phyloP scores from a whole-genome alignment of 2,329 filamentous ascomycete genomes.

The Epichloe brachyelytri region DNA sequence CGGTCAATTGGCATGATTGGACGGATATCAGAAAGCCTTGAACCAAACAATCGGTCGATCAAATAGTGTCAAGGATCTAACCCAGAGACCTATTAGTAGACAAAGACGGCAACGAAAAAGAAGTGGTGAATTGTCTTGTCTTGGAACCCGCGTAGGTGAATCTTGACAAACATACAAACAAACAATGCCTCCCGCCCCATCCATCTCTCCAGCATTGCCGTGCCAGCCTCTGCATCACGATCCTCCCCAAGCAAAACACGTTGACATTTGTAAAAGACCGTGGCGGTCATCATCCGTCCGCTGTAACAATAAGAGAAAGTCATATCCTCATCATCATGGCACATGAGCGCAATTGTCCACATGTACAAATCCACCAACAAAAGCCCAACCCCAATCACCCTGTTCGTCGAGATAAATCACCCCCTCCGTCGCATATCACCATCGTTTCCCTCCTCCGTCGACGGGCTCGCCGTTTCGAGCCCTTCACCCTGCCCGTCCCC shows the following conservation, averaged over 20 bases:
- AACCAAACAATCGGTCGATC: too few relatives aligned
- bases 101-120: not conserved
- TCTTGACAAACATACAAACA: not conserved
- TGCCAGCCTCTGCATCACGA: not conserved
- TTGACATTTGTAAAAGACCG: not conserved
- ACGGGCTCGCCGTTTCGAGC: constrained; percentile 25
- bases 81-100: too few relatives aligned
- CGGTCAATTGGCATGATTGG: too few relatives aligned
- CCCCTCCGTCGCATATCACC: not conserved
- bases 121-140: not conserved
- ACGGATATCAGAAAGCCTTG: too few relatives aligned
- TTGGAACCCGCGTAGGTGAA: not conserved
- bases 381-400: too few relatives aligned
- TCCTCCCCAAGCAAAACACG: not conserved
- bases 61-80: too few relatives aligned
- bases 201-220: not conserved
- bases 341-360: not conserved
- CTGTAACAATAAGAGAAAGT: not conserved
- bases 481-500: constrained; percentile 20
- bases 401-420: not conserved
- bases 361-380: too few relatives aligned
- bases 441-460: constrained; percentile 17
- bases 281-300: not conserved
- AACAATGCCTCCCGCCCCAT: not conserved
- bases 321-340: not conserved